phyloP scores from a whole-genome alignment of 1,139 yeast species.

The Blastobotrys indianensis region DNA sequence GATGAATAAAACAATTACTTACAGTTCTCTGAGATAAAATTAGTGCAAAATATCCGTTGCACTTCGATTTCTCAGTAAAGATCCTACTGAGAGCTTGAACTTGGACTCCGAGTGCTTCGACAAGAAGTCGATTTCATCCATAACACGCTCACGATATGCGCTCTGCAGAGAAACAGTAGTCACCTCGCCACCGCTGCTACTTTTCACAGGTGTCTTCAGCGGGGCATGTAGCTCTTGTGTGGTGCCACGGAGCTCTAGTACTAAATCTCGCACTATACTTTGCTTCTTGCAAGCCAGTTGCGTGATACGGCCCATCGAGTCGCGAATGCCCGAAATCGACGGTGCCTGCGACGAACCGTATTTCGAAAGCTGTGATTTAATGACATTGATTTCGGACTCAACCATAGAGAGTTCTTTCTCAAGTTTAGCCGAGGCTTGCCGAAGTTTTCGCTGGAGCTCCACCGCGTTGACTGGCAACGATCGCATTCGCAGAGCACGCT shows the following conservation, averaged over 20 bases:
- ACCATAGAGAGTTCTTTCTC: slow-evolving; percentile 18
- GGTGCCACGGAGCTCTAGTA: too few species aligned
- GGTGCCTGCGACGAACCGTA: slow-evolving; percentile 15
- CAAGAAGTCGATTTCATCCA: slow-evolving; percentile 18
- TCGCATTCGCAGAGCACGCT: slow-evolving; percentile 19
- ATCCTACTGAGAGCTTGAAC: slow-evolving; percentile 15
- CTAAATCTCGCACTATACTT: too few species aligned
- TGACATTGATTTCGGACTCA: slow-evolving; percentile 20
- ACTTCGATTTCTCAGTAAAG: slow-evolving; percentile 12
- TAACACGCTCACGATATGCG: slow-evolving; percentile 12
- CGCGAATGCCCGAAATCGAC: slow-evolving; percentile 15
- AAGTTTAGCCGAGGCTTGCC: slow-evolving; percentile 15
- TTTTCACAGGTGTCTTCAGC: too few species aligned
- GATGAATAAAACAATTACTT: too few species aligned
- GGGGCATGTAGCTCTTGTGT: too few species aligned
- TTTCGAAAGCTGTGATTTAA: slow-evolving; percentile 19
- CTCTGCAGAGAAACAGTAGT: background rate
- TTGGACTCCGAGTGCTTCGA: slow-evolving; percentile 14
- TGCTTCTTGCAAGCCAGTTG: slow-evolving; percentile 8
- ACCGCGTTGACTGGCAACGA: slow-evolving; percentile 26
- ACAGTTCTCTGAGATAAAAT: too few species aligned
- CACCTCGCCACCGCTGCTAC: too few species aligned
- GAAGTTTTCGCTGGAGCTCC: slow-evolving; percentile 22
- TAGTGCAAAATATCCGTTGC: slow-evolving; percentile 12
- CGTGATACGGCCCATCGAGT: slow-evolving; percentile 16